These are phyloP conservation scores for Strobilomyces echinocephalus DNA, from an alignment of 768 basidiomycete species.

Conservation along the genomic window DNA sequence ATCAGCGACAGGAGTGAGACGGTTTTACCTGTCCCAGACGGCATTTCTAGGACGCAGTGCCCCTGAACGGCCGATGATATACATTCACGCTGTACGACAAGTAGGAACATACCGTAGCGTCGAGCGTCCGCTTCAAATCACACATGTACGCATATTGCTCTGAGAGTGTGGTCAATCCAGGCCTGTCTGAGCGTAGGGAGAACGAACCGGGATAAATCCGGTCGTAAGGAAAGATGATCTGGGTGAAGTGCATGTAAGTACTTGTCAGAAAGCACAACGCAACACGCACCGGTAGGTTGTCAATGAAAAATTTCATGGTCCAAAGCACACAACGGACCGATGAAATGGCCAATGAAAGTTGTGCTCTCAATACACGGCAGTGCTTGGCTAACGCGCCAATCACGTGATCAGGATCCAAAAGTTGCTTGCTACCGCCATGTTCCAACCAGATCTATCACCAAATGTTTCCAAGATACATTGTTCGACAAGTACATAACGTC, in stretches of 20 bases:
- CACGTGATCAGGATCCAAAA: conserved; percentile 17
- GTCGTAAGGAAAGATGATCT: conserved; percentile 92
- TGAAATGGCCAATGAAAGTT: background rate
- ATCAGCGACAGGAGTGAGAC: conserved; percentile 93
- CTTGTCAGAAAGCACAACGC: background rate
- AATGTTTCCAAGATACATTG: too few relatives aligned
- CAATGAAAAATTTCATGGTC: conserved; percentile 77
- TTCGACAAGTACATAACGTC: background rate
- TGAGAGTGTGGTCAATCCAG: conserved; percentile 28
- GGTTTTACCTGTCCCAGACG: conserved; percentile 98
- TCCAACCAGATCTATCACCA: too few relatives aligned
- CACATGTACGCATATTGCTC: conserved; percentile 99
- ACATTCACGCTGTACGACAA: background rate
- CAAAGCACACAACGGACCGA: background rate
- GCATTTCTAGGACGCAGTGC: conserved; percentile 99
- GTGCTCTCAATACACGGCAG: too few relatives aligned
- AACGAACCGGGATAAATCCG: conserved; percentile 87
- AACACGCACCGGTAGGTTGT: conserved; percentile 65
- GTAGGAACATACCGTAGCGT: conserved; percentile 67
- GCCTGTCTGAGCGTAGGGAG: background rate
- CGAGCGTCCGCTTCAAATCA: conserved; percentile 93
- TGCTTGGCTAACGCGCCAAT: too few relatives aligned
- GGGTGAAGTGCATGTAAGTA: background rate
- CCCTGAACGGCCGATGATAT: conserved; percentile 51
- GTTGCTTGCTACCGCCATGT: too few relatives aligned